Percentiles rank a stretch among this genome's conserved stretches.
These are phyloP conservation scores for Ceriops zippeliana DNA, from an alignment of 345 rosid species.

Conservation along the genomic window DNA sequence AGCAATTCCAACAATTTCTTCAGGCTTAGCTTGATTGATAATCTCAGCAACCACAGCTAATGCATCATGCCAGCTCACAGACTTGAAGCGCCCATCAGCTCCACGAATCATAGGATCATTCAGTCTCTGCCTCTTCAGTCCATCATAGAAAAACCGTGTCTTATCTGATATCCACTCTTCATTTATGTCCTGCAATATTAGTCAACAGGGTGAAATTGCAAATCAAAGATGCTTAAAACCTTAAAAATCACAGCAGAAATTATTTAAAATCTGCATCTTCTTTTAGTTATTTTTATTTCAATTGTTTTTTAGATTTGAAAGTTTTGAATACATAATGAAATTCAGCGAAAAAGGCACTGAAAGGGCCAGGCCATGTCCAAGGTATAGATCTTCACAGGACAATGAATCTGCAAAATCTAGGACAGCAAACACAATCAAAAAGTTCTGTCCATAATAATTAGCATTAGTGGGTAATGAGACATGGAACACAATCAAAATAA, in stretches of 20 bases:
- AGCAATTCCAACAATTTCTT: conserved; percentile 85
- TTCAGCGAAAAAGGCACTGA: too few relatives aligned
- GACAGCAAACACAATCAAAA: too few relatives aligned
- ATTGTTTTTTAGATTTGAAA: too few relatives aligned
- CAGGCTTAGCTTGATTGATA: conserved; percentile 66
- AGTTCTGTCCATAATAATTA: too few relatives aligned
- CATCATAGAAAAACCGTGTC: conserved; percentile 92
- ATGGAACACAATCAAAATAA: too few relatives aligned
- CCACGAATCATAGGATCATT: conserved; percentile 98
- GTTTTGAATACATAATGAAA: too few relatives aligned
- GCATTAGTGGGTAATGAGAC: too few relatives aligned
- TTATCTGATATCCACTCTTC: conserved; percentile 99
- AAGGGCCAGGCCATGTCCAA: too few relatives aligned
- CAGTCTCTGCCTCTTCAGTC: conserved; percentile 96
- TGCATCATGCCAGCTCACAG: conserved; percentile 96
- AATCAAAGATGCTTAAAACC: conserved; percentile 3
- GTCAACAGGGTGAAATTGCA: conserved; percentile 10
- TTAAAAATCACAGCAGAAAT: not conserved
- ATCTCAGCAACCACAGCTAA: conserved; percentile 86
- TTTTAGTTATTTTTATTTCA: too few relatives aligned
- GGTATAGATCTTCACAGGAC: too few relatives aligned
- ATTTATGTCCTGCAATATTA: conserved; percentile 76
- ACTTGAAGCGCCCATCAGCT: conserved; percentile 83
- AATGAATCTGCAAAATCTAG: too few relatives aligned
- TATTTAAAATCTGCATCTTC: too few relatives aligned